A percentile compares a stretch with the other conserved stretches of the same genome.
phyloP scores from a whole-genome alignment of 768 basidiomycete species.

The Panaeolus papilionaceus region DNA sequence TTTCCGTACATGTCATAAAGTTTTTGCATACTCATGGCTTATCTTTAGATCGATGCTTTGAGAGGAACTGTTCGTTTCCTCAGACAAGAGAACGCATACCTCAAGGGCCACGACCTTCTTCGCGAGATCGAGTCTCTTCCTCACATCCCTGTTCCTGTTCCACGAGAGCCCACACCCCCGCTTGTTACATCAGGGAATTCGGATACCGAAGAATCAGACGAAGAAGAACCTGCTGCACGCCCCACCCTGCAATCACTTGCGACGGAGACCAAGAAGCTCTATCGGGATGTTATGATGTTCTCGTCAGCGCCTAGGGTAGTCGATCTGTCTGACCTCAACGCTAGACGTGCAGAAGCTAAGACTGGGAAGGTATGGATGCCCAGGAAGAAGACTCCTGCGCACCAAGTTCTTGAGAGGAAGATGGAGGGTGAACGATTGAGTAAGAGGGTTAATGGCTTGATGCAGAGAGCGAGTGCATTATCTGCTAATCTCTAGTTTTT shows the following conservation, averaged over 20 bases:
- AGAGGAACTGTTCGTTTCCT: slow-evolving; percentile 91
- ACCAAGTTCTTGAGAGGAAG: slow-evolving; percentile 81
- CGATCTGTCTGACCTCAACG: slow-evolving; percentile 72
- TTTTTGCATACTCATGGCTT: slow-evolving; percentile 15
- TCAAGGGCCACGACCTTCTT: slow-evolving; percentile 92
- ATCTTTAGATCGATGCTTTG: slow-evolving; percentile 82
- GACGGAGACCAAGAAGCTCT: slow-evolving; percentile 85
- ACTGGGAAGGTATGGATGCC: slow-evolving; percentile 76
- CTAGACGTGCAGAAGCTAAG: slow-evolving; percentile 55
- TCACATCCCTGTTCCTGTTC: slow-evolving; percentile 55
- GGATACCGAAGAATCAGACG: slow-evolving; percentile 71
- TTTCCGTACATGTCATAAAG: slow-evolving; percentile 1
- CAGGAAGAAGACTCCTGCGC: slow-evolving; percentile 79
- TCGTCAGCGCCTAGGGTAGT: slow-evolving; percentile 86
- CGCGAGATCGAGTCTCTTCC: slow-evolving; percentile 81
- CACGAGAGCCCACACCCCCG: slow-evolving; percentile 66
- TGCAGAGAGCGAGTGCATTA: slow-evolving; percentile 66
- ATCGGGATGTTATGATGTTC: slow-evolving; percentile 87
- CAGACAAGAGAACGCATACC: slow-evolving; percentile 91
- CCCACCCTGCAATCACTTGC: slow-evolving; percentile 70
- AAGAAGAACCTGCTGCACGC: slow-evolving; percentile 46
- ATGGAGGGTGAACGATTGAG: slow-evolving; percentile 77
- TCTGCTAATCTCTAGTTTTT: slow-evolving; percentile 31
- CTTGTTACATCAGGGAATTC: slow-evolving; percentile 69
- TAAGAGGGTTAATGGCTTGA: slow-evolving; percentile 69